Conservation (phyloP, 306 rosid genomes). For the Vigna hirtella region DNA sequence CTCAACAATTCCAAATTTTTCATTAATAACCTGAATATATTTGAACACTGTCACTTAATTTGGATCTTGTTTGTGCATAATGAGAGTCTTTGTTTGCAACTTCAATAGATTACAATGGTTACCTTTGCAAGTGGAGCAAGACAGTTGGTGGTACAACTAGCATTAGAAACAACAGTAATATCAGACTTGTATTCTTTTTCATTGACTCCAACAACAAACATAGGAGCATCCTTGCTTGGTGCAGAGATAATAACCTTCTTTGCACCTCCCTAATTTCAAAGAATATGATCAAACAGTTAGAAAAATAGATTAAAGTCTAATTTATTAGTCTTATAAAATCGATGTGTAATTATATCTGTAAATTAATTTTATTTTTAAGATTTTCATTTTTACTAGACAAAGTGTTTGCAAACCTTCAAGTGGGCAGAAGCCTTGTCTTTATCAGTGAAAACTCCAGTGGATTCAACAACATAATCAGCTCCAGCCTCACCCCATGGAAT, state of each 20-base stretch:
- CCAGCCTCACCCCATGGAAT: conserved; percentile 67
- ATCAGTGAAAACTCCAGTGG: conserved; percentile 89
- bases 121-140: conserved; percentile 96
- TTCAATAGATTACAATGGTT: conserved; percentile 11
- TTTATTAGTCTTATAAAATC: no score
- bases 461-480: conserved; percentile 67
- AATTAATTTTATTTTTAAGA: no score
- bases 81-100: neutral
- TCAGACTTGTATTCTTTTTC: conserved; percentile 86
- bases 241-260: conserved; percentile 96
- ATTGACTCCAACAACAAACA: conserved; percentile 96
- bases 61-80: neutral
- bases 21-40: conserved; percentile 69
- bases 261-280: conserved; percentile 76
- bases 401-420: conserved; percentile 59
- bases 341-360: no score
- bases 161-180: conserved; percentile 73
- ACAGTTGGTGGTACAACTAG: conserved; percentile 92
- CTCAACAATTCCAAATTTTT: conserved; percentile 85
- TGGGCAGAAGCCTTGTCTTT: conserved; percentile 83
- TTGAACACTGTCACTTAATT: conserved; percentile 3
- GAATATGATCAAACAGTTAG: neutral
- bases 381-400: no score
- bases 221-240: conserved; percentile 94
- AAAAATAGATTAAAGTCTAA: neutral